Percentiles rank a stretch among this genome's conserved stretches.
These are phyloP conservation scores for Citrullus colocynthis DNA, from an alignment of 306 rosid genomes.

Conservation along the genomic window DNA sequence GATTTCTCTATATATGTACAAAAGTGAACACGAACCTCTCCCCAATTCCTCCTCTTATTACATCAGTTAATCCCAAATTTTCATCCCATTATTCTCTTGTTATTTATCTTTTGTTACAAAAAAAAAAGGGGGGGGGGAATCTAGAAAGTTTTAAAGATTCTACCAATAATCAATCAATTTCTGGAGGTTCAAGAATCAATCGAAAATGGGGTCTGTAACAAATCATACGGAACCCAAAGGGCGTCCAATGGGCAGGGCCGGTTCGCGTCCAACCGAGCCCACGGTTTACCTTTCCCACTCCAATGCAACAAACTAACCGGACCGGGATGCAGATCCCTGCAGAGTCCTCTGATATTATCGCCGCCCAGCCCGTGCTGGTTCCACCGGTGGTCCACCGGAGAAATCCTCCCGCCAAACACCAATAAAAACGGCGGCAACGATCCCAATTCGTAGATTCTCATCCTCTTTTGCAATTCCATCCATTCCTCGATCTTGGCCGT, in stretches of 20 bases:
- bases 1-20: background rate
- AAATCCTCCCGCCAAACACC: constrained; percentile 59
- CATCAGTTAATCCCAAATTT: background rate
- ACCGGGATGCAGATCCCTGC: constrained; percentile 76
- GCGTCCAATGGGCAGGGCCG: constrained; percentile 86
- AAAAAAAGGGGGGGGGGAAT: background rate
- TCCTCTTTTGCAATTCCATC: constrained; percentile 82
- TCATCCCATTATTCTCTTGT: background rate
- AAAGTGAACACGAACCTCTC: background rate
- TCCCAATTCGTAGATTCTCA: constrained; percentile 67
- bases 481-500: constrained; percentile 63
- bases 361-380: constrained; percentile 90
- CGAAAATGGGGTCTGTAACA: constrained; percentile 52
- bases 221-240: constrained; percentile 91
- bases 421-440: constrained; percentile 70
- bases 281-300: constrained; percentile 94
- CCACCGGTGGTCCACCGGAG: constrained; percentile 69
- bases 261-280: constrained; percentile 75
- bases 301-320: constrained; percentile 83
- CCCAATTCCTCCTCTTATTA: background rate
- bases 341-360: constrained; percentile 62
- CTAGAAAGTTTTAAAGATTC: background rate
- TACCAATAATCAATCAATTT: background rate
- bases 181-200: constrained; percentile 32
- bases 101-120: background rate